These are phyloP conservation scores for Chiua virens DNA, from an alignment of 768 basidiomycete species.

Conservation along the genomic window DNA sequence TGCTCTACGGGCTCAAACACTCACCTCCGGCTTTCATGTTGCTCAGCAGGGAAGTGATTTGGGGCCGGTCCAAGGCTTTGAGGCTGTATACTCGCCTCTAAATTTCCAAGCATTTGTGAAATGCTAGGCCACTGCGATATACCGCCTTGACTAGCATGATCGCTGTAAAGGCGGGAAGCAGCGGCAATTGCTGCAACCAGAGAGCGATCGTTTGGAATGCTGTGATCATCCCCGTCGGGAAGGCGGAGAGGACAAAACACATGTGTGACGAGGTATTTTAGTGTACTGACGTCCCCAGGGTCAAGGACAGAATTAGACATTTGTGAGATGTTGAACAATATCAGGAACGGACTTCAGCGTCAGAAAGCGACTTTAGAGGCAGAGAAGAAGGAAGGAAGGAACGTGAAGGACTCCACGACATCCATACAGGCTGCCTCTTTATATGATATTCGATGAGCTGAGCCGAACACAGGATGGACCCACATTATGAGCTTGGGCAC, in stretches of 20 bases:
- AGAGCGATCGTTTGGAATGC: constrained; percentile 20
- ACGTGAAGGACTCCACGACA: no score
- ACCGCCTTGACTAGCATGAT: constrained; percentile 1
- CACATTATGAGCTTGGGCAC: no score
- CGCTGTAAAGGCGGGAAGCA: constrained; percentile 20
- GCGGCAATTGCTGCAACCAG: constrained; percentile 23
- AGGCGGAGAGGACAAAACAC: constrained; percentile 41
- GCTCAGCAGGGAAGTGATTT: constrained; percentile 12
- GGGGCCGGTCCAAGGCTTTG: background rate
- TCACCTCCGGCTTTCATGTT: constrained; percentile 16
- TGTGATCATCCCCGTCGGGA: constrained; percentile 35
- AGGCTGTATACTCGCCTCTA: constrained; percentile 3
- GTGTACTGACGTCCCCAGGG: background rate
- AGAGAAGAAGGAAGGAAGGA: no score
- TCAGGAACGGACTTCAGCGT: background rate
- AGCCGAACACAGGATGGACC: no score
- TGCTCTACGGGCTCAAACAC: background rate
- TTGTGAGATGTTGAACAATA: background rate
- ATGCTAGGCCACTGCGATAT: constrained; percentile 28
- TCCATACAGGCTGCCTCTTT: no score
- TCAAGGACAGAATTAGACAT: background rate
- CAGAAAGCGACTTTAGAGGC: no score
- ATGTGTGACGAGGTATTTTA: constrained; percentile 37
- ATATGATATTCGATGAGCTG: no score
- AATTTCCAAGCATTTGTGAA: constrained; percentile 23